Evolutionary conservation across 2,329 filamentous ascomycete genomes (phyloP).

Genomic region (Colletotrichum sp.): DNA sequence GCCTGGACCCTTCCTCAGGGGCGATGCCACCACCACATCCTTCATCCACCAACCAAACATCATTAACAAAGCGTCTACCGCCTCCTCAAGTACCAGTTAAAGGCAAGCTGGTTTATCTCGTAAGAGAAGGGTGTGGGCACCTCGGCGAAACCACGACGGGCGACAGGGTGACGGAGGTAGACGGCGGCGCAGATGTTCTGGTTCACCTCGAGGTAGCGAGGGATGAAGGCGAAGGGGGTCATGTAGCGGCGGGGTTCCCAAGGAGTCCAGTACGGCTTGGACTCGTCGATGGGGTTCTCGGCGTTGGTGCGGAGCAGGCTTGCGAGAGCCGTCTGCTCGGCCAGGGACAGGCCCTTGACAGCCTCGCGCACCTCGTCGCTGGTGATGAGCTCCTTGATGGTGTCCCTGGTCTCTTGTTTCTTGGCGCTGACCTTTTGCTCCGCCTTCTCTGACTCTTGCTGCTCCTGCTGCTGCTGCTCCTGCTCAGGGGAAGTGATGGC

Average conservation of each 20-base stretch:
- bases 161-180: slow-evolving; percentile 93
- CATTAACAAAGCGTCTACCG: slow-evolving; percentile 53
- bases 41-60: background rate
- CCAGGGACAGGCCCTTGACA: slow-evolving; percentile 39
- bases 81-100: slow-evolving; percentile 92
- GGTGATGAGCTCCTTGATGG: background rate
- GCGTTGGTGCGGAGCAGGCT: slow-evolving; percentile 65
- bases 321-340: slow-evolving; percentile 60
- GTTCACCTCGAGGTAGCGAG: slow-evolving; percentile 95
- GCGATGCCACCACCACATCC: background rate
- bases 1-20: background rate
- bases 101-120: slow-evolving; percentile 78
- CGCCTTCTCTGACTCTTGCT: background rate
- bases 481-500: slow-evolving; percentile 25
- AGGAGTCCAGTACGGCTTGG: slow-evolving; percentile 88
- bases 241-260: slow-evolving; percentile 90
- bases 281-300: slow-evolving; percentile 77
- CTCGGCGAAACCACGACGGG: slow-evolving; percentile 78
- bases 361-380: slow-evolving; percentile 20
- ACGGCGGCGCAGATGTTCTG: slow-evolving; percentile 96
- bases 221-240: slow-evolving; percentile 92
- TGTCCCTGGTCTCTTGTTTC: background rate
- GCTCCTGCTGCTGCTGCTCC: slow-evolving; percentile 26
- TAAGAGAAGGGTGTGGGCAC: slow-evolving; percentile 82
- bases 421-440: background rate